phyloP scores from a whole-genome alignment of 2,329 filamentous ascomycete species.

The Diaporthe citrichinensis region DNA sequence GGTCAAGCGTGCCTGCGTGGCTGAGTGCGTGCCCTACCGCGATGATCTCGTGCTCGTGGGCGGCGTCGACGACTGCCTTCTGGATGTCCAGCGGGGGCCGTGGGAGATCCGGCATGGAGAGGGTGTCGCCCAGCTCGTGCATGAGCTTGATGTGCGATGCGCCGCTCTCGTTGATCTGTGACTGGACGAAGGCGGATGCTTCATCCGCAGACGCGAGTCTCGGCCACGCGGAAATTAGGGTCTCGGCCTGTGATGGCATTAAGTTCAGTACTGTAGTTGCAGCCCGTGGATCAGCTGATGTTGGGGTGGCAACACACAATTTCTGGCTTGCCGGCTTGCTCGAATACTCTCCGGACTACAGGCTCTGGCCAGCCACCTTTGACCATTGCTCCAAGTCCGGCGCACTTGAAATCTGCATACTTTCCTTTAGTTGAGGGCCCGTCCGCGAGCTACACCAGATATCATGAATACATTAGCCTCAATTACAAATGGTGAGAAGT shows the following conservation, averaged over 20 bases:
- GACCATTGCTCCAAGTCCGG: not conserved
- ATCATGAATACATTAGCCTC: not conserved
- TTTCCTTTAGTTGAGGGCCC: not conserved
- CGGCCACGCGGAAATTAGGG: not conserved
- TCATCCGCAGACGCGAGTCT: not conserved
- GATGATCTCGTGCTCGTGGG: not conserved
- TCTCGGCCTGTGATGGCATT: not conserved
- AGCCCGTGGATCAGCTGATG: not conserved
- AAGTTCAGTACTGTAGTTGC: rapidly evolving
- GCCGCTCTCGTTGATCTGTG: conserved; percentile 16
- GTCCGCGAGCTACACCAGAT: not conserved
- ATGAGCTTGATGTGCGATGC: conserved; percentile 24
- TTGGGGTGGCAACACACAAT: not conserved
- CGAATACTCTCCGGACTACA: not conserved
- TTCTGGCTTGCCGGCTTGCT: not conserved
- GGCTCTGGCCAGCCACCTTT: conserved; percentile 3
- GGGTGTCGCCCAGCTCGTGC: conserved; percentile 15
- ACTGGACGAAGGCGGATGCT: conserved; percentile 17
- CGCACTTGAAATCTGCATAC: conserved; percentile 19
- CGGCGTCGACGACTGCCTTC: not conserved
- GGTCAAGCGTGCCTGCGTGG: not conserved
- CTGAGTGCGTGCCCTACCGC: conserved; percentile 1
- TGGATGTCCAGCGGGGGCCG: conserved; percentile 13
- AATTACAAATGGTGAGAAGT: not conserved
- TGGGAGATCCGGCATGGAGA: not conserved